Conservation (phyloP, 257 asterid species). For the Lavandula angustifolia region DNA sequence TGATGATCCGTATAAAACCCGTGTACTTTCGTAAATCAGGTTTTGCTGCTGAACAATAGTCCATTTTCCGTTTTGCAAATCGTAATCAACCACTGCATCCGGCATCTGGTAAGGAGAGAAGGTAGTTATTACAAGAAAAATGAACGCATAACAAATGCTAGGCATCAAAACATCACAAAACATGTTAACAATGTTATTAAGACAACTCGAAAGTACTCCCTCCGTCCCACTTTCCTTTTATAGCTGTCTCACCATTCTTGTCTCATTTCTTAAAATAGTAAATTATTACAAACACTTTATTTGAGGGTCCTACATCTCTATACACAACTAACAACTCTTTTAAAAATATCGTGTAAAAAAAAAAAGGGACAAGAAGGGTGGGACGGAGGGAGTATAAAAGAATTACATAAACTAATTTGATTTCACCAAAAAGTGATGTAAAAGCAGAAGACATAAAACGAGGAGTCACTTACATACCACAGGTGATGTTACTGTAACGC, state of each 20-base stretch:
- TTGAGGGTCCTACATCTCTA: too few species aligned
- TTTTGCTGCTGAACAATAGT: conserved; percentile 85
- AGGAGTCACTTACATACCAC: conserved; percentile 55
- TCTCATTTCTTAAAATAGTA: too few species aligned
- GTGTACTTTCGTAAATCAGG: conserved; percentile 79
- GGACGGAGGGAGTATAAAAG: too few species aligned
- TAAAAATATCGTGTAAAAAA: too few species aligned
- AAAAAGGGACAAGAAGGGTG: too few species aligned
- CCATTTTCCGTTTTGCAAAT: conserved; percentile 72
- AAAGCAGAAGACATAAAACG: conserved; percentile 13
- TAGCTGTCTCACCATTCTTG: too few species aligned
- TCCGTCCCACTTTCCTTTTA: too few species aligned
- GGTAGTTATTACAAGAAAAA: background rate
- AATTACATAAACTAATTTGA: too few species aligned
- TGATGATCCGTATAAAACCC: conserved; percentile 70
- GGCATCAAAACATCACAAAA: conserved; percentile 17
- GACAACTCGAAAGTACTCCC: too few species aligned
- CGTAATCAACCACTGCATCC: conserved; percentile 90
- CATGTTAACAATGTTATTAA: conserved; percentile 17
- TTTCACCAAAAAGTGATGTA: background rate
- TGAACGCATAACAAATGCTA: conserved; percentile 10
- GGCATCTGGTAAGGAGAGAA: conserved; percentile 67
- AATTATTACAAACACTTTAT: too few species aligned
- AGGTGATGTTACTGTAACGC: conserved; percentile 82
- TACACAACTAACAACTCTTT: too few species aligned